phyloP scores from a whole-genome alignment of 1,139 yeast species.

The Fermentozyma sake region DNA sequence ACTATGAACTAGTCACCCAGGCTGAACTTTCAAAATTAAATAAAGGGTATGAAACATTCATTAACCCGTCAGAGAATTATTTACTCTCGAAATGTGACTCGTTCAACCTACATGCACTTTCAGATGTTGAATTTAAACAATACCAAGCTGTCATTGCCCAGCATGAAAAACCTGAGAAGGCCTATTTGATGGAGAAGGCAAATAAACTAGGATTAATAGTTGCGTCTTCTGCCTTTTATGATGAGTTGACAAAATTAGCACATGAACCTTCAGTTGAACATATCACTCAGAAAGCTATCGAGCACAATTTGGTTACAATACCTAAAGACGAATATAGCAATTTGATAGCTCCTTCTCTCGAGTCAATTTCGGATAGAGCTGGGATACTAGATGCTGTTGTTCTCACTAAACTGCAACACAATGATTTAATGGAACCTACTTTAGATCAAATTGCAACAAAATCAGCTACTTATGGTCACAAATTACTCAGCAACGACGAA shows the following conservation, averaged over 20 bases:
- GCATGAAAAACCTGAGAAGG: slow-evolving; percentile 25
- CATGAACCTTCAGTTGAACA: slow-evolving; percentile 19
- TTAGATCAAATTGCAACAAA: slow-evolving; percentile 22
- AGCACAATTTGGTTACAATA: slow-evolving; percentile 5
- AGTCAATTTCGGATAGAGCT: slow-evolving; percentile 2
- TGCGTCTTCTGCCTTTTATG: slow-evolving; percentile 25
- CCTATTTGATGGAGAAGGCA: slow-evolving; percentile 18
- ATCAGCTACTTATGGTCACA: slow-evolving; percentile 12
- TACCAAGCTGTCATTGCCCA: slow-evolving; percentile 23
- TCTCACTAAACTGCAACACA: slow-evolving; percentile 4
- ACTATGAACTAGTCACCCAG: slow-evolving; percentile 16
- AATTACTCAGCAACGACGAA: slow-evolving; percentile 14
- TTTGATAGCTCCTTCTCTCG: slow-evolving; percentile 6
- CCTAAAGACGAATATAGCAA: not conserved
- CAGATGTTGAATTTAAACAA: slow-evolving; percentile 18
- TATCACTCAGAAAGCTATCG: slow-evolving; percentile 11
- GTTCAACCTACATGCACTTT: slow-evolving; percentile 20
- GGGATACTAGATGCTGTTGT: slow-evolving; percentile 4
- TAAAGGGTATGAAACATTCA: slow-evolving; percentile 10
- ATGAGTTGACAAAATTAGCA: slow-evolving; percentile 24
- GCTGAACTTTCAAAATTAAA: slow-evolving; percentile 16
- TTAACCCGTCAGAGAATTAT: slow-evolving; percentile 27
- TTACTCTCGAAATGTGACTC: slow-evolving; percentile 22
- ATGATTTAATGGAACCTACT: slow-evolving; percentile 16
- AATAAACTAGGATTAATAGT: slow-evolving; percentile 30